Evolutionary conservation across 2,329 filamentous ascomycete genomes (phyloP), one percentile per base, ranked within the genome.

Genomic region (Colletotrichum phormii): DNA sequence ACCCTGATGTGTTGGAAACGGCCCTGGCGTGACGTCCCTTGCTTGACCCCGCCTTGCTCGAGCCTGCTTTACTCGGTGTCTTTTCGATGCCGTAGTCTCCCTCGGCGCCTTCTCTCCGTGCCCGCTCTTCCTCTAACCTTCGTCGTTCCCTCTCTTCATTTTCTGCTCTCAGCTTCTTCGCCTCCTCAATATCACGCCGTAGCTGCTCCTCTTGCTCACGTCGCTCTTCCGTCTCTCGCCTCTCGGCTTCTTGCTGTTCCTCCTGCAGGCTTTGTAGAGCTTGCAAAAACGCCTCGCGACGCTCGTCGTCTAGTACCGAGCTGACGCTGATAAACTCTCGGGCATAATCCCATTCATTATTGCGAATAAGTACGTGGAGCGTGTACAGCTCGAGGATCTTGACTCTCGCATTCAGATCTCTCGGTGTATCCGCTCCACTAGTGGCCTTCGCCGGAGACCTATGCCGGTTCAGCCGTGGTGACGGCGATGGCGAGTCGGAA

Each of bases 331-430:
- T 97, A 81, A 98, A 98, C 77, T 97, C 94, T 72, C 91, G 90
- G 4, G 97, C 95, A 78, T 98, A 98, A 71, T 98, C 94, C 97
- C 97, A 99, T 83, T 98, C 95, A 68, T 94, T 92, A 77, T 98
- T 98, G 65, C 95, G 90, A 5, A 96, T 91, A n/a, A 99, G 90
- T 8, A 98, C 94, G 80, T 99, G 97, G 5, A 99, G 88, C 1
- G 95, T 97, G 82, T 98, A 99, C 9, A 99, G 88, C 83, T 99
- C 97, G 63, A 99, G 90, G 54, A 99, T 94, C 84, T 97, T 97
- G 75, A 98, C 92, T 58, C 95, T 90, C 5, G 94, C 92, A 76
- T 94, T 92, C 46, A 98, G 89, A 79, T 97, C 95, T 74, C 94
- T 91, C 0, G 95, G 95, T 0, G 95, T 97, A 79, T 95, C 92